Percentiles rank a stretch among this genome's conserved stretches.
These are phyloP conservation scores for Garcia nutans DNA, from an alignment of 345 rosid species.

Conservation along the genomic window DNA sequence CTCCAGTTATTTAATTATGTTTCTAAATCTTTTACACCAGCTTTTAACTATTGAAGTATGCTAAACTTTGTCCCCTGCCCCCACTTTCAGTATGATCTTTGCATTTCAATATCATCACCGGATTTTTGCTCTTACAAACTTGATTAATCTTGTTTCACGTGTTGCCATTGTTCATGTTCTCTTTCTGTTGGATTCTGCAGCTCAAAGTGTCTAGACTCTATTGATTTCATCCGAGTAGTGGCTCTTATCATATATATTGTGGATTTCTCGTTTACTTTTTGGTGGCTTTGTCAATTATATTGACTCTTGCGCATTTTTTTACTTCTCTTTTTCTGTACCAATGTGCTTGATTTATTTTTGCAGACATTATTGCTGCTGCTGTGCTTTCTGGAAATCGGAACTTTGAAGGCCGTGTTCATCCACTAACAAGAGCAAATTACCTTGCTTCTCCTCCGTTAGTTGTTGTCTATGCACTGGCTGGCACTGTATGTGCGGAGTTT, in stretches of 20 bases:
- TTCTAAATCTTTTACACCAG: background rate
- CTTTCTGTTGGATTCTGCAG: background rate
- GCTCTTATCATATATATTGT: background rate
- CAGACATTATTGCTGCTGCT: conserved; percentile 92
- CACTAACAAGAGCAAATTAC: conserved; percentile 95
- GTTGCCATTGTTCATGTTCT: background rate
- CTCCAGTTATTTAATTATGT: background rate
- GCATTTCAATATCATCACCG: background rate
- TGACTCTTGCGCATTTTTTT: background rate
- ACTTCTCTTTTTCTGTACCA: background rate
- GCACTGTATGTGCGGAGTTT: conserved; percentile 56
- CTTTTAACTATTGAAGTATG: background rate
- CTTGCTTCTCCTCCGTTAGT: conserved; percentile 99
- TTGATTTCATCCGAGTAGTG: background rate
- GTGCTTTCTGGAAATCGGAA: conserved; percentile 94
- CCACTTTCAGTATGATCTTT: background rate
- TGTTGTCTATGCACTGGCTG: conserved; percentile 97
- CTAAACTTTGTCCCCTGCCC: background rate
- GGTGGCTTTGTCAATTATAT: background rate
- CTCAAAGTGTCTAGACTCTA: background rate
- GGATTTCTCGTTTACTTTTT: background rate
- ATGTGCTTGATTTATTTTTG: background rate
- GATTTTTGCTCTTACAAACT: background rate
- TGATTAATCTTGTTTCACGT: background rate
- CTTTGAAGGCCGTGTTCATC: conserved; percentile 96